A percentile compares a stretch with the other conserved stretches of the same genome.
Evolutionary conservation across 2,329 filamentous ascomycete species (phyloP).

Genomic region (Rhynchosporium agropyri): DNA sequence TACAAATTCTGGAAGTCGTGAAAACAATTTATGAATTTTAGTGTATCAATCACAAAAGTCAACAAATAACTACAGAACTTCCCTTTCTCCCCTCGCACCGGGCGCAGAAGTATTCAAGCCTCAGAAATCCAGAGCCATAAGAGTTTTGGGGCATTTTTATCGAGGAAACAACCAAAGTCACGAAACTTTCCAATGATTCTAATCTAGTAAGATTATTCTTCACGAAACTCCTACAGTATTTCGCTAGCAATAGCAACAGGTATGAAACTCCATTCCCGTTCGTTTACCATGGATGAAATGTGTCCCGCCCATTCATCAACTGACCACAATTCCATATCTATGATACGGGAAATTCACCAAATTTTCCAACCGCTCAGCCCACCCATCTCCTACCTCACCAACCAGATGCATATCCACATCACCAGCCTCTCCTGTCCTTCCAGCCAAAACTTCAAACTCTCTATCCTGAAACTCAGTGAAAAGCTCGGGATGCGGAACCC

Average conservation of each 20-base stretch:
- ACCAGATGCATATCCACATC: slow-evolving; percentile 58
- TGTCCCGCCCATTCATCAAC: background rate
- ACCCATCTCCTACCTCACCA: slow-evolving; percentile 61
- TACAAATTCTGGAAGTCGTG: too few species aligned
- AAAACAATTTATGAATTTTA: too few species aligned
- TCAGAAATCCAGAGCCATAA: too few species aligned
- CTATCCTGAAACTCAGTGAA: slow-evolving; percentile 74
- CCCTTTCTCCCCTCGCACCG: too few species aligned
- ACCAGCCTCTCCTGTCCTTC: slow-evolving; percentile 55
- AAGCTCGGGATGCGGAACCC: slow-evolving; percentile 84
- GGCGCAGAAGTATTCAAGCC: too few species aligned
- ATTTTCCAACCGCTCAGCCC: slow-evolving; percentile 57
- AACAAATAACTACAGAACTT: too few species aligned
- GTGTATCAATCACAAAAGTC: too few species aligned
- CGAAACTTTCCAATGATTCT: too few species aligned
- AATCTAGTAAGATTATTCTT: too few species aligned
- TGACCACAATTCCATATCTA: slow-evolving; percentile 56
- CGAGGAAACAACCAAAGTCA: background rate
- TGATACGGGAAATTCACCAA: slow-evolving; percentile 60
- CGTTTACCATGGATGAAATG: background rate
- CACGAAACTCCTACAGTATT: too few species aligned
- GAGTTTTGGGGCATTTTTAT: too few species aligned
- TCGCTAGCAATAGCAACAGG: too few species aligned
- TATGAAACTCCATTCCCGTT: background rate
- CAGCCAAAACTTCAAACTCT: slow-evolving; percentile 82